Base-by-base conservation (phyloP, 306 rosid species). In the Acmispon strigosus region DNA sequence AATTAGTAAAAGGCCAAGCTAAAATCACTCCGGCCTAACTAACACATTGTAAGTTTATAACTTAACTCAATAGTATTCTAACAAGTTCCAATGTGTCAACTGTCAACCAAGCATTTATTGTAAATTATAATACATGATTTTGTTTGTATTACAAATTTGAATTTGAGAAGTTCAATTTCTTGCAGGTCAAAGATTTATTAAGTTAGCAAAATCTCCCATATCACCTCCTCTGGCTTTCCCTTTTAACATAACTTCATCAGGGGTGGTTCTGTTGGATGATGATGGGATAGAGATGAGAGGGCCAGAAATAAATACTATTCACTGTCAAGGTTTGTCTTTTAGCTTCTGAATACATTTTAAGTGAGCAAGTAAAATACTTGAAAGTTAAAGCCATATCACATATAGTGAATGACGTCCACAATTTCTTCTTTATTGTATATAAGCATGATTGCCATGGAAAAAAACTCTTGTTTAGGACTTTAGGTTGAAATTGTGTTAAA, bases 171-270 rank as follows among this genome's bases (percentile, higher is more conserved):
- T 62, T 53, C 58, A 32, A 58, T 77, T 76, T 75, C 81, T 77
- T 51, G 74, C 84, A 93, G 97, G 88, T 69, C 84, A 84, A 70
- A 86, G 90, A 80, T 88, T 84, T 76, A 87, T 93, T 44, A 93
- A 90, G 81, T 61, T 90, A 74, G 92, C 97, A 18, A 93, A 93
- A 73, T 90, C 97, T 70, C 97, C 97, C 12, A 64, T 93, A 32
- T 90, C 98, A 20, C 87, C 98, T 8, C 90, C 96, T 37, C 76
- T 88, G 48, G 86, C 96, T 76, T 90, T 93, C 84, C 83, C 92
- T 72, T 90, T 83, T 74, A 62, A 20, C 78, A 86, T 93, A 79
- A 87, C 89, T 41, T 69, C 94, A 42, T 87, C 89, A 3, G 92
- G 98, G 58, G 75, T 93, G 41, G 62, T 86, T 69, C 73, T 93